These are phyloP conservation scores for Thermomyces lanuginosus DNA, from an alignment of 2,329 filamentous ascomycete species.

Conservation along the genomic window DNA sequence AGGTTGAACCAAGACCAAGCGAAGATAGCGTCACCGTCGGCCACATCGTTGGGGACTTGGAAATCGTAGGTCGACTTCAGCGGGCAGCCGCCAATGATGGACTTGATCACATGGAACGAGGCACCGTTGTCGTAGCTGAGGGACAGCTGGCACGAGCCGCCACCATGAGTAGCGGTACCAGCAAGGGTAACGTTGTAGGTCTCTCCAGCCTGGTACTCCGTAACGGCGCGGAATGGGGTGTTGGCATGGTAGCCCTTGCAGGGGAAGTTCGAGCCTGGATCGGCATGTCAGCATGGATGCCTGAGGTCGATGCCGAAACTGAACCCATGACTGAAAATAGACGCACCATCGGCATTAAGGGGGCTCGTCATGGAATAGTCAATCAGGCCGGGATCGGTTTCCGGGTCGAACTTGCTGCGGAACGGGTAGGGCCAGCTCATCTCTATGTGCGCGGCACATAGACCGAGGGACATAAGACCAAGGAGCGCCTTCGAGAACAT, in stretches of 20 bases:
- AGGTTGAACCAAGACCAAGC: conserved; percentile 68
- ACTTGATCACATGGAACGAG: conserved; percentile 53
- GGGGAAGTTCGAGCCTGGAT: conserved; percentile 47
- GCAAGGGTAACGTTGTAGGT: conserved; percentile 47
- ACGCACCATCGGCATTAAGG: conserved; percentile 24
- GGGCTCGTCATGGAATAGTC: conserved; percentile 61
- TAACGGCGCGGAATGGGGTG: conserved; percentile 36
- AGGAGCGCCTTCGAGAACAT: conserved; percentile 1
- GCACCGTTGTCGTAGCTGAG: conserved; percentile 56
- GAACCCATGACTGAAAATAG: no score
- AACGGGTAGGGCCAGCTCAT: conserved; percentile 39
- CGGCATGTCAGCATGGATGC: not conserved
- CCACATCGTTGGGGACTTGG: conserved; percentile 46
- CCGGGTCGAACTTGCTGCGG: conserved; percentile 34
- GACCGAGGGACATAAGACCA: conserved; percentile 1
- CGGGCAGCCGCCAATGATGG: conserved; percentile 42
- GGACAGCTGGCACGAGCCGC: conserved; percentile 61
- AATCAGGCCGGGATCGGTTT: conserved; percentile 27
- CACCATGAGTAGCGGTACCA: conserved; percentile 48
- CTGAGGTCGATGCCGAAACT: no score
- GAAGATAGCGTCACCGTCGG: conserved; percentile 44
- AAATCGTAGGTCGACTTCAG: conserved; percentile 44
- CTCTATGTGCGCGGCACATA: conserved; percentile 34
- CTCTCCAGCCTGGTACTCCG: conserved; percentile 46
- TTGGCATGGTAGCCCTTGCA: conserved; percentile 53